phyloP scores from a whole-genome alignment of 164 flowering plant genomes.

The Annona squamosa region DNA sequence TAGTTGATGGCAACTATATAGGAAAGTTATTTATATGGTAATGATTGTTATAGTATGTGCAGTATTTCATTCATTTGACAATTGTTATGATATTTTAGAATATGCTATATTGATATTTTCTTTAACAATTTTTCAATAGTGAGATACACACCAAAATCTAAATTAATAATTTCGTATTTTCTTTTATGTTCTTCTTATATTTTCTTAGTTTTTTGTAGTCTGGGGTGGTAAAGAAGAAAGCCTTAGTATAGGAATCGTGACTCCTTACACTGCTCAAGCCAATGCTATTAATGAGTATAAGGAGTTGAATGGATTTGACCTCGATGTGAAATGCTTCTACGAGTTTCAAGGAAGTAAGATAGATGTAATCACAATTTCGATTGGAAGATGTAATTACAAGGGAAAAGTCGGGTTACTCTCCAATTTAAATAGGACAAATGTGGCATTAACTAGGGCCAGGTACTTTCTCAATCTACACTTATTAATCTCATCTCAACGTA shows the following conservation, averaged over 20 bases:
- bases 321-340: slow-evolving; percentile 44
- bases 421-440: slow-evolving; percentile 45
- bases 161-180: too few species aligned
- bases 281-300: slow-evolving; percentile 31
- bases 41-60: too few species aligned
- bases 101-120: too few species aligned
- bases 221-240: slow-evolving; percentile 1
- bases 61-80: too few species aligned
- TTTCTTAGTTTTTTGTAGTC: slow-evolving; percentile 1
- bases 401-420: slow-evolving; percentile 47
- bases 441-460: slow-evolving; percentile 67
- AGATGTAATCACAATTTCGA: slow-evolving; percentile 46
- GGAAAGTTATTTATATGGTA: too few species aligned
- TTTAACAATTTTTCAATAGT: too few species aligned
- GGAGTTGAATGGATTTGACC: slow-evolving; percentile 19
- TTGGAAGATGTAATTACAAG: slow-evolving; percentile 37
- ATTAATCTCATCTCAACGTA: too few species aligned
- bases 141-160: too few species aligned
- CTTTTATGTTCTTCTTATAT: too few species aligned
- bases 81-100: too few species aligned
- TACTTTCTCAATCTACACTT: slow-evolving; percentile 14
- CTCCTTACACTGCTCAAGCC: slow-evolving; percentile 65
- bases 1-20: too few species aligned
- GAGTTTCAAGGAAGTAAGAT: slow-evolving; percentile 65
- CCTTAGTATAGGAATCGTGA: slow-evolving; percentile 59